A percentile compares a stretch with the other conserved stretches of the same genome.
Evolutionary conservation across 768 basidiomycete species (phyloP).

Genomic region (Paxillus ammoniavirescens): DNA sequence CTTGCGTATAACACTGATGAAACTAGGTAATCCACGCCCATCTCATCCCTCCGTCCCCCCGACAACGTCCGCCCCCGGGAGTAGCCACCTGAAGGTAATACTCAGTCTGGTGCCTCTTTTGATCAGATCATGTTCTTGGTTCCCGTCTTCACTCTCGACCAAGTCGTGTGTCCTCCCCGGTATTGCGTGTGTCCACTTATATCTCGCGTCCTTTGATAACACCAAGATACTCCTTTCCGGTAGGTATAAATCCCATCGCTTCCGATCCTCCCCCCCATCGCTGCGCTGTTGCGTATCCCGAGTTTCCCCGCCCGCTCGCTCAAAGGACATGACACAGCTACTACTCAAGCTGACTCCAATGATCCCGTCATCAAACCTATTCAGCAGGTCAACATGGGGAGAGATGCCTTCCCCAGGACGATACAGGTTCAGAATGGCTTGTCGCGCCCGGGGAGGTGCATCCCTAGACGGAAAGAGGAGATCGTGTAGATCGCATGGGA

Average conservation of each 20-base stretch:
- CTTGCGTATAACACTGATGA: conserved; percentile 1
- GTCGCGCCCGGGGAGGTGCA: conserved; percentile 52
- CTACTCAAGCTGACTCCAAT: conserved; percentile 82
- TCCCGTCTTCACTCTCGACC: conserved; percentile 40
- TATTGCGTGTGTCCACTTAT: conserved; percentile 89
- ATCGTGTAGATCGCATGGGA: conserved; percentile 49
- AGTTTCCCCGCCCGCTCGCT: conserved; percentile 20
- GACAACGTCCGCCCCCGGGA: conserved; percentile 83
- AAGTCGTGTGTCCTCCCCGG: conserved; percentile 57
- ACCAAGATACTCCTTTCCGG: conserved; percentile 76
- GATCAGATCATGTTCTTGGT: conserved; percentile 36
- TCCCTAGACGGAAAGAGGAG: conserved; percentile 57
- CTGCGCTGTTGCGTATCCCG: conserved; percentile 1
- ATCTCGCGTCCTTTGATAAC: conserved; percentile 78
- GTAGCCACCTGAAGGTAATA: conserved; percentile 84
- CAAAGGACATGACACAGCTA: conserved; percentile 80
- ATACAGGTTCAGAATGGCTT: conserved; percentile 91
- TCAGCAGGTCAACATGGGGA: conserved; percentile 82
- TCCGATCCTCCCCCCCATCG: conserved; percentile 1
- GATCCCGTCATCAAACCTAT: conserved; percentile 86
- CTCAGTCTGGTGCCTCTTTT: conserved; percentile 64
- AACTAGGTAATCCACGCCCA: conserved; percentile 2
- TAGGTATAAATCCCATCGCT: conserved; percentile 57
- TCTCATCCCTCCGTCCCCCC: conserved; percentile 41
- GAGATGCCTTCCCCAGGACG: conserved; percentile 86